Evolutionary conservation across 257 asterid genomes (phyloP), one percentile per base, ranked within the genome.

Genomic region (Solanum pennellii): DNA sequence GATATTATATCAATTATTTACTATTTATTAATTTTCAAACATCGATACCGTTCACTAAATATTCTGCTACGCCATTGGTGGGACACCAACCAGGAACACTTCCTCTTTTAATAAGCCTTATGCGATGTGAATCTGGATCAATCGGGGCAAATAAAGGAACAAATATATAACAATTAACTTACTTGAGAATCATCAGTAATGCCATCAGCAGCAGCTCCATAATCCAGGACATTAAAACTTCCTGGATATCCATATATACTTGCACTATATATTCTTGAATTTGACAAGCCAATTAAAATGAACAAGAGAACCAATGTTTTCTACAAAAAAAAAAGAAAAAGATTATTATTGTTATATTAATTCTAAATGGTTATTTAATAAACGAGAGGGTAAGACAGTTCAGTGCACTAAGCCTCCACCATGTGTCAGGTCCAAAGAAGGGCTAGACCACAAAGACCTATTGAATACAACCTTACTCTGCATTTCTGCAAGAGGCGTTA

Each of bases 131-230:
- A 33, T 9, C 4, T 15, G 27, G 4, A 72, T 73, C 10, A 73
- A 42, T 73, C 9, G 0, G 23, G 4, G 1, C 3, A 56, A 10
- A 15, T 9, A 18, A 9, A 25, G 13, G 16, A 62, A 69, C 3
- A 44, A 77, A 10, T 35, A 29, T 45, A 27, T 6, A n/a, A 12
- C 71, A 85, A 7, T 23, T 60, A 3, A 39, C 80, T 89, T 88
- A 95, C 98, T 60, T 89, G 89, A 62, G 98, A 94, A 87, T 89
- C 90, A 80, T 95, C 95, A 7, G 87, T 90, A 37, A 12, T 42
- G 14, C 91, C 92, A 83, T 91, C 91, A 33, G 91, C 76, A 71
- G 33, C 71, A 75, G 96, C 96, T 33, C 96, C 98, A 86, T 90
- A 93, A 59, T 93, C 91, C 82, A 90, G 33, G 21, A 95, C 95